Evolutionary conservation across 2,329 filamentous ascomycete genomes (phyloP).

Genomic region (Tolypocladium cylindrosporum): DNA sequence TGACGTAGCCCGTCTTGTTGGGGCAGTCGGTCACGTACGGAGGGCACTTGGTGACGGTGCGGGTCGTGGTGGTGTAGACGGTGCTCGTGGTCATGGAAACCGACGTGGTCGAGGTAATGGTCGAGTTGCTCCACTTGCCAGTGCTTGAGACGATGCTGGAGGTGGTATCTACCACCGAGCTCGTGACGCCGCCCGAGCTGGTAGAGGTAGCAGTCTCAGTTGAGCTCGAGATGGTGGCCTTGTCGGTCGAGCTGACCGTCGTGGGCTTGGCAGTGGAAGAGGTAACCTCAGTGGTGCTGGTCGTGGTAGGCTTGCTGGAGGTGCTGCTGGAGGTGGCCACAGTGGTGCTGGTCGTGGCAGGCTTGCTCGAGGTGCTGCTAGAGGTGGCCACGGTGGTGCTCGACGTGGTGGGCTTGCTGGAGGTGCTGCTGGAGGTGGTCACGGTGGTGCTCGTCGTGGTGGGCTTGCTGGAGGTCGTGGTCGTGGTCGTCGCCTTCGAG

Average conservation of each 20-base stretch:
- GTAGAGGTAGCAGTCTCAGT: too few relatives aligned
- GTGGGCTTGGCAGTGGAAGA: not conserved
- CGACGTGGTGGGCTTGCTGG: too few relatives aligned
- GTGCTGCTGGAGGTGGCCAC: not conserved
- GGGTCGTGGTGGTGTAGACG: slow-evolving; percentile 30
- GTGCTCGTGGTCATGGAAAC: slow-evolving; percentile 21
- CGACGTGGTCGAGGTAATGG: slow-evolving; percentile 1
- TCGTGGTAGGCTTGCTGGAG: too few relatives aligned
- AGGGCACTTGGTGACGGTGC: slow-evolving; percentile 47
- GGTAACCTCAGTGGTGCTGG: not conserved
- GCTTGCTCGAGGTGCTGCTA: slow-evolving; percentile 1
- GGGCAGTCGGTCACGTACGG: slow-evolving; percentile 30
- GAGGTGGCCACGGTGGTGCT: not conserved
- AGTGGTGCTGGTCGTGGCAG: not conserved
- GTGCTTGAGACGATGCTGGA: not conserved
- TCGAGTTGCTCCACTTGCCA: slow-evolving; percentile 6
- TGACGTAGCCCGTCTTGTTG: slow-evolving; percentile 18
- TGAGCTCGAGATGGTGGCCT: too few relatives aligned
- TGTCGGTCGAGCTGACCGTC: not conserved
- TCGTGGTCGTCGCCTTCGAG: slow-evolving; percentile 2
- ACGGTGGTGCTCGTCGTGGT: slow-evolving; percentile 3
- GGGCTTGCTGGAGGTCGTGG: slow-evolving; percentile 1
- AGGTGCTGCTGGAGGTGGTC: not conserved
- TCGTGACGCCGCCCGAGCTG: not conserved
- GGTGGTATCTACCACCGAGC: not conserved